Conservation (phyloP, 2,329 filamentous ascomycete genomes). For the Paradendryphiella salina region DNA sequence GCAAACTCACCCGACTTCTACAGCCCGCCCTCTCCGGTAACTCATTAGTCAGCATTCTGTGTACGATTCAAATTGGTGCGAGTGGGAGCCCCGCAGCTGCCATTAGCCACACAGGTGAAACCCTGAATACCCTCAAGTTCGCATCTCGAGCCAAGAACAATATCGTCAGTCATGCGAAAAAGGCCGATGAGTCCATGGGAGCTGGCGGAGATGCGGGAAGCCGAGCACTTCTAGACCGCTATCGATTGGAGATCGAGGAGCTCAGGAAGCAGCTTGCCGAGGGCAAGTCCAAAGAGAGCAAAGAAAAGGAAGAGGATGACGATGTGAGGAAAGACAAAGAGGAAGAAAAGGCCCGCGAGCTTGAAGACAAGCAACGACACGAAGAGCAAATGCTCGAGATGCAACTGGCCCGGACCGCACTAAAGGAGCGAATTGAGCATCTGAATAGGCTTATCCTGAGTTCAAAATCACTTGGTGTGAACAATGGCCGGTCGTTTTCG, state of each 20-base stretch:
- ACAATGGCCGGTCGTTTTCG: slow-evolving; percentile 55
- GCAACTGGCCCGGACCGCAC: slow-evolving; percentile 90
- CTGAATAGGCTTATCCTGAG: slow-evolving; percentile 92
- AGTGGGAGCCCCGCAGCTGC: slow-evolving; percentile 70
- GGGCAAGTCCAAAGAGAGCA: slow-evolving; percentile 63
- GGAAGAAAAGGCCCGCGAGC: slow-evolving; percentile 66
- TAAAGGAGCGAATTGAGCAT: slow-evolving; percentile 97
- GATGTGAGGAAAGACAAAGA: slow-evolving; percentile 65
- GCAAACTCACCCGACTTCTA: slow-evolving; percentile 89
- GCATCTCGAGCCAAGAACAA: slow-evolving; percentile 96
- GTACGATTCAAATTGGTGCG: slow-evolving; percentile 89
- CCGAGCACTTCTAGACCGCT: slow-evolving; percentile 85
- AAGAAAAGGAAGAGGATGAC: slow-evolving; percentile 61
- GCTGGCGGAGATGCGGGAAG: slow-evolving; percentile 81
- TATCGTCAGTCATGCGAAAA: slow-evolving; percentile 95
- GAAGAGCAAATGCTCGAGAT: slow-evolving; percentile 99
- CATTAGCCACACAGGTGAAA: slow-evolving; percentile 80
- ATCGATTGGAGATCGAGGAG: slow-evolving; percentile 88
- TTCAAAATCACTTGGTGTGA: slow-evolving; percentile 94
- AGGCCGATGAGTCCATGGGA: slow-evolving; percentile 81
- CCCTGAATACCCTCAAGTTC: slow-evolving; percentile 94
- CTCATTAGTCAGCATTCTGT: slow-evolving; percentile 94
- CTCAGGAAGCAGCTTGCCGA: slow-evolving; percentile 77
- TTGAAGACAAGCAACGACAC: slow-evolving; percentile 80
- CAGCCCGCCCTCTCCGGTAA: slow-evolving; percentile 92